Percentiles rank a stretch among this genome's conserved stretches.
These are phyloP conservation scores for Malassezia furfur DNA, from an alignment of 1,284 basidiomycete species.

Conservation along the genomic window DNA sequence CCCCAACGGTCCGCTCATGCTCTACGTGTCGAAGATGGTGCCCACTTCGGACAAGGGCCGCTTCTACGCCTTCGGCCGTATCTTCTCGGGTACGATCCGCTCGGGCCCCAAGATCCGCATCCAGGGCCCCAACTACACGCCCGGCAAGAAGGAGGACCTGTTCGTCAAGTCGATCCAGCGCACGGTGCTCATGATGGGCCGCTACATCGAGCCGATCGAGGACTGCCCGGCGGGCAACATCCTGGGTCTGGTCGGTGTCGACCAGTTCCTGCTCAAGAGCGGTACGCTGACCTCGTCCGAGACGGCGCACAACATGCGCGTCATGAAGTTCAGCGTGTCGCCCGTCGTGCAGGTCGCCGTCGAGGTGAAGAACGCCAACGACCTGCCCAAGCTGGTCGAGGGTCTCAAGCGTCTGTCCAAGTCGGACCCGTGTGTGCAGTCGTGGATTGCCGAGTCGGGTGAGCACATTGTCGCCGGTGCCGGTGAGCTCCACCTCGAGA, in stretches of 20 bases:
- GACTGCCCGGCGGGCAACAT: slow-evolving; percentile 99
- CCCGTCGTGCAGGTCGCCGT: slow-evolving; percentile 99
- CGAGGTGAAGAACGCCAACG: slow-evolving; percentile 98
- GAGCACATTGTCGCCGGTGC: slow-evolving; percentile 99
- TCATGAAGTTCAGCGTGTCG: slow-evolving; percentile 87
- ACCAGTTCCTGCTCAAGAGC: slow-evolving; percentile 97
- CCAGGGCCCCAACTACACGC: slow-evolving; percentile 96
- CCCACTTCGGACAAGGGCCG: slow-evolving; percentile 99
- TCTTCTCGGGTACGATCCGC: slow-evolving; percentile 96
- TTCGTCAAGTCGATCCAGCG: slow-evolving; percentile 98
- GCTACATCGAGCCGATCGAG: slow-evolving; percentile 96
- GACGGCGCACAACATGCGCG: slow-evolving; percentile 99
- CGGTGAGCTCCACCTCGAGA: slow-evolving; percentile 97
- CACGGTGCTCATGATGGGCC: slow-evolving; percentile 99
- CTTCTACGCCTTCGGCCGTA: slow-evolving; percentile 99
- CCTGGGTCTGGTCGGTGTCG: slow-evolving; percentile 96
- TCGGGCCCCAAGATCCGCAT: slow-evolving; percentile 98
- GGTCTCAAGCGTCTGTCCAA: slow-evolving; percentile 99
- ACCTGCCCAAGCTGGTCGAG: slow-evolving; percentile 98
- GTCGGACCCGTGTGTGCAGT: slow-evolving; percentile 98
- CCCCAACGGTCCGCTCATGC: slow-evolving; percentile 88
- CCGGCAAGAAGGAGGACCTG: slow-evolving; percentile 97
- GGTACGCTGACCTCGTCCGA: slow-evolving; percentile 96
- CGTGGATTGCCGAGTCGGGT: slow-evolving; percentile 83
- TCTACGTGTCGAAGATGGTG: slow-evolving; percentile 99